Percentiles rank a stretch among this genome's conserved stretches.
Conservation (phyloP, 257 asterid species). For the Solanum sejunctum region DNA sequence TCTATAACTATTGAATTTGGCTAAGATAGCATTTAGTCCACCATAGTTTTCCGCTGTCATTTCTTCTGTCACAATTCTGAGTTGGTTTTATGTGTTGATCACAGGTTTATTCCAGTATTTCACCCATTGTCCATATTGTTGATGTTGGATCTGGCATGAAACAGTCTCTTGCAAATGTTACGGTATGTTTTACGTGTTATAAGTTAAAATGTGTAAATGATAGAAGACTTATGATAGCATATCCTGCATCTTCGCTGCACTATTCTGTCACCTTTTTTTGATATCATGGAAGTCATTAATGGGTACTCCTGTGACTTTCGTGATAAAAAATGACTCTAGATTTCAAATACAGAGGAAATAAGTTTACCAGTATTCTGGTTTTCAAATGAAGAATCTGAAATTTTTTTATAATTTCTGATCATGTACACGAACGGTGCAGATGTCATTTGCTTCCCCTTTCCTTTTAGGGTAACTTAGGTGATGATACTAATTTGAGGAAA, state of each 20-base stretch:
- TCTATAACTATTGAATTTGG: not conserved
- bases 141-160: conserved; percentile 69
- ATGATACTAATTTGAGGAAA: not conserved
- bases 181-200: conserved; percentile 37
- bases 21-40: not conserved
- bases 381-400: not conserved
- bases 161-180: conserved; percentile 73
- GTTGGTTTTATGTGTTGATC: not conserved
- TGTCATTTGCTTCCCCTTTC: not conserved
- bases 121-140: conserved; percentile 82
- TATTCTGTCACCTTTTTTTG: not conserved
- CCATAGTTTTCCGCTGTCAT: not conserved
- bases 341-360: not conserved
- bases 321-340: not conserved
- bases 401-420: not conserved
- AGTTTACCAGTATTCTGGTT: not conserved
- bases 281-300: not conserved
- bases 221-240: not conserved
- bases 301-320: not conserved
- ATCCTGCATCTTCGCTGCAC: not conserved
- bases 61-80: not conserved
- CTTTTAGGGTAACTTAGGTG: not conserved
- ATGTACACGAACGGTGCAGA: not conserved
- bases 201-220: not conserved
- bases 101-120: conserved; percentile 82